These are phyloP conservation scores for Desmodesmus armatus DNA, from an alignment of 139 green algal species.

Conservation along the genomic window DNA sequence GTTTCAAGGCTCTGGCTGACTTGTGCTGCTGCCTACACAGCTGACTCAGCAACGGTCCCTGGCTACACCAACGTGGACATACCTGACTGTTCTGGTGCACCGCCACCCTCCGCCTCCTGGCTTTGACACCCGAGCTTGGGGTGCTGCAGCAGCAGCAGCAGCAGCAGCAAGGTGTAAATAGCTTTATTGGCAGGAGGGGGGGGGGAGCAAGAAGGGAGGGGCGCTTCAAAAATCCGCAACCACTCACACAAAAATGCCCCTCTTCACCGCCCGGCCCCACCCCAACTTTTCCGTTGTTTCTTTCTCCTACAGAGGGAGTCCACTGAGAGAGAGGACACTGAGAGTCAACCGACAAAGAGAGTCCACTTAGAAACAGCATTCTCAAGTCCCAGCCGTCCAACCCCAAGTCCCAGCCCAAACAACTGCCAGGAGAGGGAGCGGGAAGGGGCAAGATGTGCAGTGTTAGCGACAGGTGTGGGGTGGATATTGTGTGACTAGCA, in stretches of 20 bases:
- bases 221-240: background rate
- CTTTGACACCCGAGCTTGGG: slow-evolving; percentile 5
- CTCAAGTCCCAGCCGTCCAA: no score
- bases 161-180: background rate
- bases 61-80: background rate
- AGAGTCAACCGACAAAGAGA: no score
- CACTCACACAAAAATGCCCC: no score
- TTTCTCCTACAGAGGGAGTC: no score
- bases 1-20: slow-evolving; percentile 84
- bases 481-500: background rate
- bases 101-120: background rate
- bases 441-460: no score
- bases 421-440: no score
- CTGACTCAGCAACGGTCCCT: background rate
- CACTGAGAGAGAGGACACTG: no score
- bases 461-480: no score
- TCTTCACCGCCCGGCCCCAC: no score
- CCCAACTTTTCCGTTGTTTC: background rate
- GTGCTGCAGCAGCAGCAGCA: slow-evolving; percentile 10
- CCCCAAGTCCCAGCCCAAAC: no score
- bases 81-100: background rate
- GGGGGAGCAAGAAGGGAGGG: background rate
- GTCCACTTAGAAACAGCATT: no score
- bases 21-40: background rate
- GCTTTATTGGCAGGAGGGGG: background rate